phyloP scores from a whole-genome alignment of 352 stramenopile genomes.

The Phytophthora multivora region DNA sequence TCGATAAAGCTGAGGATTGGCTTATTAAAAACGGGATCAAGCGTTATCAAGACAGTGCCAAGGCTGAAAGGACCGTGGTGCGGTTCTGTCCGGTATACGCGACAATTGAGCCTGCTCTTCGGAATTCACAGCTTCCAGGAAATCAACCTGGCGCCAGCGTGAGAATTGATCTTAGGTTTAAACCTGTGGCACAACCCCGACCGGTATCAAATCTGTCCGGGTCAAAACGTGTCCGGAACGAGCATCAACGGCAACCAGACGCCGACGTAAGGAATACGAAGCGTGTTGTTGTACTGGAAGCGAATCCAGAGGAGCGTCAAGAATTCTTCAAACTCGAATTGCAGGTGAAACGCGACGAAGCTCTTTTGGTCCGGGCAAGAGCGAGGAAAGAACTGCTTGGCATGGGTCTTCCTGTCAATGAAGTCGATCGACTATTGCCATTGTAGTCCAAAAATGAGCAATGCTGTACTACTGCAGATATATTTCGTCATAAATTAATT shows the following conservation, averaged over 20 bases:
- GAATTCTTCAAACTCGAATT: constrained; percentile 49
- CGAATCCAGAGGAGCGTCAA: constrained; percentile 32
- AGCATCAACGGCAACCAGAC: background rate
- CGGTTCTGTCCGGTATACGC: constrained; percentile 13
- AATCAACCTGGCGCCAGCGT: background rate
- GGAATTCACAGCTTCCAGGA: background rate
- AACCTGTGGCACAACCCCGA: background rate
- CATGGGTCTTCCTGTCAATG: constrained; percentile 29
- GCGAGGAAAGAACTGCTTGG: constrained; percentile 46
- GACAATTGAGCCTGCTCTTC: background rate
- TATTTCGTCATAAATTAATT: no score
- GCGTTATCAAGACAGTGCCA: constrained; percentile 1
- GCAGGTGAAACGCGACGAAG: constrained; percentile 43
- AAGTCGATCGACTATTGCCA: constrained; percentile 48
- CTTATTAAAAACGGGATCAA: background rate
- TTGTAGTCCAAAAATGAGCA: constrained; percentile 11
- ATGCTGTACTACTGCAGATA: no score
- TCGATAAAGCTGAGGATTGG: constrained; percentile 20
- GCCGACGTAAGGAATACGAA: background rate
- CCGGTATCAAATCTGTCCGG: background rate
- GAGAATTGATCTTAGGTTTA: constrained; percentile 3
- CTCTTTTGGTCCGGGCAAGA: constrained; percentile 40
- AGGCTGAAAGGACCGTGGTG: constrained; percentile 5
- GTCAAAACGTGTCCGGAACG: constrained; percentile 5
- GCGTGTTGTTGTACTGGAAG: constrained; percentile 7